phyloP scores from a whole-genome alignment of 345 rosid genomes.

The Salix koriyanagi region DNA sequence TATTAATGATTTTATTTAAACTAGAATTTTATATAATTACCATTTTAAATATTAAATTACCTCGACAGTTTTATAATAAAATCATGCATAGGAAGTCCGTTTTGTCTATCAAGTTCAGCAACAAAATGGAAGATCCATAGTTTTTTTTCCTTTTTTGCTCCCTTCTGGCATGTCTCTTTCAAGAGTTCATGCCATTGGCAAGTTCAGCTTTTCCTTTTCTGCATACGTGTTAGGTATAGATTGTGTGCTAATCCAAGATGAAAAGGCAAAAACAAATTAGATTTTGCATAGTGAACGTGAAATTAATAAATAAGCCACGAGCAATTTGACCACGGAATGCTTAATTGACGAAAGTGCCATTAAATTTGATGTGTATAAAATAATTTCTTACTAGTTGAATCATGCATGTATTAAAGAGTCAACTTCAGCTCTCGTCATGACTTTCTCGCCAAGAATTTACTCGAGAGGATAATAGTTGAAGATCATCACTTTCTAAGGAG shows the following conservation, averaged over 20 bases:
- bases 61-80: no score
- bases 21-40: no score
- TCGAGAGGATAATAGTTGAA: neutral
- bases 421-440: neutral
- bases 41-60: no score
- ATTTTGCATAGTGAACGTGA: neutral
- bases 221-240: neutral
- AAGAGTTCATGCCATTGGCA: neutral
- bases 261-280: neutral
- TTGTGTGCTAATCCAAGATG: neutral
- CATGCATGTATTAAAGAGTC: neutral
- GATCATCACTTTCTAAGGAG: neutral
- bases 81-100: no score
- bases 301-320: neutral
- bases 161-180: neutral
- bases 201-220: neutral
- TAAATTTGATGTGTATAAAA: neutral
- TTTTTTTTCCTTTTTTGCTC: no score
- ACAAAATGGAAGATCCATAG: neutral
- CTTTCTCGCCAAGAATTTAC: neutral
- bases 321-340: neutral
- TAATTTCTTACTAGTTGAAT: neutral
- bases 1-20: no score
- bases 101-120: neutral
- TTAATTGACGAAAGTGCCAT: neutral